A percentile compares a stretch with the other conserved stretches of the same genome.
Evolutionary conservation across 345 rosid genomes (phyloP).

Genomic region (rapeseed (Brassica napus)): Da-Ae NC_063444.1:45016001-45016500

Average conservation of each 20-base stretch:
- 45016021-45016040: conserved; percentile 55
- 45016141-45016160: conserved; percentile 67
- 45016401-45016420: conserved; percentile 43
- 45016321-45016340: conserved; percentile 51
- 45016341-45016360: conserved; percentile 37
- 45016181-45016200: conserved; percentile 46
- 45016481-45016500: conserved; percentile 60
- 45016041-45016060: conserved; percentile 53
- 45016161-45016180: conserved; percentile 60
- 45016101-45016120: conserved; percentile 58
- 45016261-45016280: conserved; percentile 57
- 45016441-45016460: conserved; percentile 59
- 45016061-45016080: conserved; percentile 50
- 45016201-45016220: conserved; percentile 45
- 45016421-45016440: conserved; percentile 48
- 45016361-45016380: conserved; percentile 65
- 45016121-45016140: conserved; percentile 54
- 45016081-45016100: conserved; percentile 43
- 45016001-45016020: conserved; percentile 55
- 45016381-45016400: conserved; percentile 67
- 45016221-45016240: conserved; percentile 48
- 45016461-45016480: conserved; percentile 61
- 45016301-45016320: conserved; percentile 52
- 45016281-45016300: conserved; percentile 45
- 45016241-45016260: conserved; percentile 44